These are phyloP conservation scores for Haplosporangium gracile DNA, from an alignment of 192 early-diverging fungal species.

Conservation along the genomic window DNA sequence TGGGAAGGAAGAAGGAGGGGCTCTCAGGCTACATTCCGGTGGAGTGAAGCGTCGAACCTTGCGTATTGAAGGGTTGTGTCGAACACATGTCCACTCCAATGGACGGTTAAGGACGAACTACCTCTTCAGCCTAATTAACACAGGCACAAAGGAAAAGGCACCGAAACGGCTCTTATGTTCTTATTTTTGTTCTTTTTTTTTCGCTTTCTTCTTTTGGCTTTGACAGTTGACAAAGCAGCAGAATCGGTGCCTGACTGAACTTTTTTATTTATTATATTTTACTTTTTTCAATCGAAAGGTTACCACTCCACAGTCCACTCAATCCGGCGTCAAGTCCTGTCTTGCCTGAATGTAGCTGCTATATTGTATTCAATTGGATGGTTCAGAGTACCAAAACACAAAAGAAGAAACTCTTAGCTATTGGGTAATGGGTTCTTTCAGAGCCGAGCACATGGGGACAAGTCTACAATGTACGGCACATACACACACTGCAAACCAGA, in stretches of 20 bases:
- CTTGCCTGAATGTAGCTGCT: not conserved
- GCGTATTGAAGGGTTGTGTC: not conserved
- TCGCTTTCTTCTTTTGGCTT: not conserved
- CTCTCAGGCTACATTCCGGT: not conserved
- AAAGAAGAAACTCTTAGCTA: not conserved
- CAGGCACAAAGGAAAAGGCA: not conserved
- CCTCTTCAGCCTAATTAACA: not conserved
- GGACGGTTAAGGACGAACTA: not conserved
- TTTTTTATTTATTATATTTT: not conserved
- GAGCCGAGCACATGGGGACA: slow-evolving; percentile 1
- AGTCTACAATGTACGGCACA: not conserved
- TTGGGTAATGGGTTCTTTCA: not conserved
- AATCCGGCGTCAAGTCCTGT: not conserved
- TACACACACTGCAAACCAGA: not conserved
- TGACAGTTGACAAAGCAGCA: not conserved
- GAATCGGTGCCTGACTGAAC: not conserved
- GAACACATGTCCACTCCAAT: not conserved
- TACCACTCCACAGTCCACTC: not conserved
- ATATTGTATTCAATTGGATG: not conserved
- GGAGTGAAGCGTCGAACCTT: not conserved
- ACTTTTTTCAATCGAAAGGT: not conserved
- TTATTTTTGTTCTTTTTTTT: too few species aligned
- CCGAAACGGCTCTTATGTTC: not conserved
- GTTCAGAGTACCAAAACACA: not conserved
- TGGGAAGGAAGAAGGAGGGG: not conserved